Evolutionary conservation across 2,329 filamentous ascomycete species (phyloP).

Genomic region (Aspergillus persii): DNA sequence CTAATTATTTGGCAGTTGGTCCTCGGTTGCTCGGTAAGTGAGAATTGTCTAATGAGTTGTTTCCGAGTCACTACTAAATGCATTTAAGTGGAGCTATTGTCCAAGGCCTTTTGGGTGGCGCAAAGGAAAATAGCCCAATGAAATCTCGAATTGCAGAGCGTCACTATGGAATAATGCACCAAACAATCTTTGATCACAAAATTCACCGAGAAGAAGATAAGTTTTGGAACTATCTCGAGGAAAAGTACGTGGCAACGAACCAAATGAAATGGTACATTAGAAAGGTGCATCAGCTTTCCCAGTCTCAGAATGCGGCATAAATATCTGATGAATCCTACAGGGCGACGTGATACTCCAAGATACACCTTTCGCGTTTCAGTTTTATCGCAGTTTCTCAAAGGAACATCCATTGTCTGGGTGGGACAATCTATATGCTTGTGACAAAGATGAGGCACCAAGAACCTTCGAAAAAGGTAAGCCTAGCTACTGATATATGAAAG

Average conservation of each 20-base stretch:
- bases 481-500: too few species aligned
- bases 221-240: constrained; percentile 8
- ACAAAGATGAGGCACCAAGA: background rate
- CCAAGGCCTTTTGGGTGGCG: too few species aligned
- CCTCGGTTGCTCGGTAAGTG: constrained; percentile 22
- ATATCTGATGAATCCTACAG: background rate
- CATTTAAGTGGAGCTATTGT: background rate
- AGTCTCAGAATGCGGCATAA: background rate
- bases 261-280: constrained; percentile 22
- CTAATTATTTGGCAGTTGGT: constrained; percentile 20
- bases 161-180: constrained; percentile 11
- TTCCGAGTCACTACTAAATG: background rate
- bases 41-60: background rate
- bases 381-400: background rate
- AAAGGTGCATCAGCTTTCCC: constrained; percentile 12
- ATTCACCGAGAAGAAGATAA: background rate
- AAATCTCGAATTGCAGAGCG: constrained; percentile 15
- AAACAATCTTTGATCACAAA: fast-evolving
- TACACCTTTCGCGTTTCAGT: background rate
- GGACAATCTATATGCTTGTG: background rate
- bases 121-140: background rate
- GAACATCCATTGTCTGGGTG: background rate
- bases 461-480: background rate
- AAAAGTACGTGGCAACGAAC: background rate
- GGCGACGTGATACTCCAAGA: constrained; percentile 9